Evolutionary conservation across 2,329 filamentous ascomycete genomes (phyloP).

Genomic region (Davidsoniella australis): DNA sequence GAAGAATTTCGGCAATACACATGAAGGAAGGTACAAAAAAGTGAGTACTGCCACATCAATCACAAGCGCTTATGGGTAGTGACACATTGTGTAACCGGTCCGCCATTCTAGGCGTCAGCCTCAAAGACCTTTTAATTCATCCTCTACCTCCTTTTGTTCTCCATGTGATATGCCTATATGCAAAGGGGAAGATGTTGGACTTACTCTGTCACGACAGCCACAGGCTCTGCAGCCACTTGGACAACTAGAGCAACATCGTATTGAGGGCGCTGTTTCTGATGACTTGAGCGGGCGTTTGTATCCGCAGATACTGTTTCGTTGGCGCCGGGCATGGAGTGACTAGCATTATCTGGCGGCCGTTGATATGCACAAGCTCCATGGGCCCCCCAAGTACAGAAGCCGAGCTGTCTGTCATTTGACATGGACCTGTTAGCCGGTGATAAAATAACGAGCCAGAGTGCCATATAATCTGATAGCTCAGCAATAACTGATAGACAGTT

Average conservation of each 20-base stretch:
- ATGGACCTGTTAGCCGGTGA: not conserved
- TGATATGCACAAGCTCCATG: constrained; percentile 24
- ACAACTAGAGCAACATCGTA: not conserved
- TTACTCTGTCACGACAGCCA: constrained; percentile 1
- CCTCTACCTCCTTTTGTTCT: no score
- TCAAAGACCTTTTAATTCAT: no score
- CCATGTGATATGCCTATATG: no score
- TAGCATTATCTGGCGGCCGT: not conserved
- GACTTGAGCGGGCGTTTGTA: no score
- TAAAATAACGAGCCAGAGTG: not conserved
- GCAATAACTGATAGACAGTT: no score
- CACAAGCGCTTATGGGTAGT: not conserved
- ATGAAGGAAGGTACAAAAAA: no score
- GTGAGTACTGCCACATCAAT: no score
- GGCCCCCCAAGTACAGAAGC: constrained; percentile 44
- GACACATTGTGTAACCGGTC: not conserved
- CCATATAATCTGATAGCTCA: not conserved
- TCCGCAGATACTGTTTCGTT: no score
- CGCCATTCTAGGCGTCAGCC: no score
- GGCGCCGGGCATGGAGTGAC: no score
- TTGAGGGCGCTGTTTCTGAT: no score
- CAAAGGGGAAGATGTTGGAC: not conserved
- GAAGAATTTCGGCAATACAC: no score
- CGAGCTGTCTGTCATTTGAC: constrained; percentile 22
- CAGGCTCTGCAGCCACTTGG: not conserved